phyloP scores from a whole-genome alignment of 202 grass and related monocot species.

The Panicum virgatum region DNA sequence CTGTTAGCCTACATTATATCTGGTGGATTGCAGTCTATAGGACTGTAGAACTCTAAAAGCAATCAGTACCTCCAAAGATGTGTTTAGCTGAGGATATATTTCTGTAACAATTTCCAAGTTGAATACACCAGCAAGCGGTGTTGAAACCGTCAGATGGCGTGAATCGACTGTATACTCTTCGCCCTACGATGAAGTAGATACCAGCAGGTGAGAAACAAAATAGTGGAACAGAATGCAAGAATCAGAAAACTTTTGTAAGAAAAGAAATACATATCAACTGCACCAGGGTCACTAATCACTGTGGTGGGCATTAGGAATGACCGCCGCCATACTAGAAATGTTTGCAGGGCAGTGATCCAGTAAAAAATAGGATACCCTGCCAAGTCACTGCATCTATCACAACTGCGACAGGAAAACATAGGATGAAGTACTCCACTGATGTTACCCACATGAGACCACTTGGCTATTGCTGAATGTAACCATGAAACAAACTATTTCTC shows the following conservation, averaged over 20 bases:
- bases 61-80: conserved; percentile 95
- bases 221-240: not conserved
- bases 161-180: conserved; percentile 68
- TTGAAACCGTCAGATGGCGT: conserved; percentile 66
- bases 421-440: conserved; percentile 1
- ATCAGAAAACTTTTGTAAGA: not conserved
- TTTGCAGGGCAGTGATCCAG: conserved; percentile 15
- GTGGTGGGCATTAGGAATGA: not conserved
- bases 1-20: not conserved
- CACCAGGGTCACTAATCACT: not conserved
- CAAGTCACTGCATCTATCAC: not conserved
- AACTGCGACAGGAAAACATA: conserved; percentile 8
- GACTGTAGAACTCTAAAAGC: not conserved
- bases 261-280: conserved; percentile 9
- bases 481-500: conserved; percentile 9
- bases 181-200: conserved; percentile 52
- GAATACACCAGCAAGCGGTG: conserved; percentile 64
- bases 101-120: conserved; percentile 89
- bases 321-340: not conserved
- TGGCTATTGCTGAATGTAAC: conserved; percentile 2
- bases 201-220: conserved; percentile 38
- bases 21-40: not conserved
- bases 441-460: not conserved
- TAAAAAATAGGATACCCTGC: not conserved
- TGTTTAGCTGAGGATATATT: conserved; percentile 93